A percentile compares a stretch with the other conserved stretches of the same genome.
phyloP scores from a whole-genome alignment of 73 alveolate genomes.

The Uronychia binucleata region DNA sequence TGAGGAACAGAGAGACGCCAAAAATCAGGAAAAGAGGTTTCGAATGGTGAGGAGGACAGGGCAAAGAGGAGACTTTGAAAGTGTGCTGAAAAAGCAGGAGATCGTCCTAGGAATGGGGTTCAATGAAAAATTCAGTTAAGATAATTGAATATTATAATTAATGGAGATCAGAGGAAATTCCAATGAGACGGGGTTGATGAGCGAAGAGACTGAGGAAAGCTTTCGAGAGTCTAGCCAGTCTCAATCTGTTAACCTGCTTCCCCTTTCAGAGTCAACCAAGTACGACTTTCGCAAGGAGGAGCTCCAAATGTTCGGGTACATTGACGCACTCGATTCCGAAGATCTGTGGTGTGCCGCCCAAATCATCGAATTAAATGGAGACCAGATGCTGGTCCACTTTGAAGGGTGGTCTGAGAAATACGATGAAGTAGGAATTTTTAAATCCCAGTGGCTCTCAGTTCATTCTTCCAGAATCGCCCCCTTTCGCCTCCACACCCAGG shows the following conservation, averaged over 20 bases:
- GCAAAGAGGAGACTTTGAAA: not conserved
- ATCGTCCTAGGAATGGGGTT: not conserved
- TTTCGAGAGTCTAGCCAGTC: too few species aligned
- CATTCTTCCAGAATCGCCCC: conserved; percentile 58
- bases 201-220: not conserved
- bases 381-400: conserved; percentile 35
- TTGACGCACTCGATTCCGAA: conserved; percentile 71
- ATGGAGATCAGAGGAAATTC: not conserved
- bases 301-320: conserved; percentile 4
- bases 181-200: not conserved
- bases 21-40: not conserved
- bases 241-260: not conserved
- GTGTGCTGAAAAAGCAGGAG: not conserved
- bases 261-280: not conserved
- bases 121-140: not conserved
- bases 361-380: conserved; percentile 52
- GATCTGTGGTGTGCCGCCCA: conserved; percentile 73
- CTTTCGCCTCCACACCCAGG: conserved; percentile 50
- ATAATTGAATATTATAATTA: not conserved
- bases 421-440: conserved; percentile 35
- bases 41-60: not conserved
- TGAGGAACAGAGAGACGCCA: not conserved
- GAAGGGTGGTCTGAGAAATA: conserved; percentile 74
- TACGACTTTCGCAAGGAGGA: not conserved
- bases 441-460: not conserved